Evolutionary conservation across 1,139 yeast species (phyloP), one percentile per base, ranked within the genome.

Genomic region (Hyphopichia fennica): DNA sequence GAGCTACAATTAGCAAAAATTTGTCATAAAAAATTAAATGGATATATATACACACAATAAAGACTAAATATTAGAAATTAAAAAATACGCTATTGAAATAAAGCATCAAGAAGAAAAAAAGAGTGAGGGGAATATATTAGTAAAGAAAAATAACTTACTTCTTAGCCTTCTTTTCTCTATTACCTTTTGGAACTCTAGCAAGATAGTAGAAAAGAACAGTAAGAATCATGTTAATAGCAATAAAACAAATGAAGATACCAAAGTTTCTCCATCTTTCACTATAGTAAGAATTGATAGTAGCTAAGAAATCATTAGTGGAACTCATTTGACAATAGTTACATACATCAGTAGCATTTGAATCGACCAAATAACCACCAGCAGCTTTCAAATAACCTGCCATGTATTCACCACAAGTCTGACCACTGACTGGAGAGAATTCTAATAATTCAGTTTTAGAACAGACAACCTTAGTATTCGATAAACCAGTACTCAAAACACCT

Each of bases 131-230:
- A 27, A 27, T 11, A 23, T 23, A 23, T n/a, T 7, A 22, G 7
- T 22, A 22, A 22, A 7, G 13, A 27, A 27, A 9, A 13, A 27
- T 27, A 9, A 27, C 18, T 6, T 34, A 14, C 39, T 53, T 42
- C 51, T 22, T 22, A 9, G 8, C 23, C 23, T 57, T 57, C 52
- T 58, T 58, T 38, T 51, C 48, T 52, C 65, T 55, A 42, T 47
- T 51, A 25, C 66, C 63, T 51, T 68, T 71, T 47, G 95, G 95
- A 44, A 87, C 95, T 69, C 96, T 81, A n/a, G 81, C 80, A 39
- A 84, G 62, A 83, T 87, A 87, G 66, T 86, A 87, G 43, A 86
- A 65, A 57, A 75, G 60, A 23, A 84, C 57, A 10, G 85, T 77
- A 20, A 68, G 69, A 33, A 60, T 44, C 39, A 79, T 65, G 58